A percentile compares a stretch with the other conserved stretches of the same genome.
phyloP scores from a whole-genome alignment of 78 protist species.

The Creolimax fragrantissima region DNA sequence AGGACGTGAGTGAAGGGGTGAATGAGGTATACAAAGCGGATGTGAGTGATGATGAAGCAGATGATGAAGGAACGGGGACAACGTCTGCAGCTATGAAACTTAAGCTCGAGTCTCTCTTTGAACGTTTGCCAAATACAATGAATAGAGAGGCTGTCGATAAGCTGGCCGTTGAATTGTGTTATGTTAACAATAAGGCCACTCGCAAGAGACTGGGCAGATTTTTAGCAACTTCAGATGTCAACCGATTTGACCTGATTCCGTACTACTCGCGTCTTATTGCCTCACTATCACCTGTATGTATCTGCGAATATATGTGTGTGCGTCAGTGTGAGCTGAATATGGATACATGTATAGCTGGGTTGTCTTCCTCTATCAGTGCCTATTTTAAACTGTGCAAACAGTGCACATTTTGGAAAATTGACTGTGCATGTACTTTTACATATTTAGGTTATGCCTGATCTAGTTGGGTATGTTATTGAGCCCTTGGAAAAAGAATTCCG shows the following conservation, averaged over 20 bases:
- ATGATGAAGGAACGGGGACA: not conserved
- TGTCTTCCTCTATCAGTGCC: too few relatives aligned
- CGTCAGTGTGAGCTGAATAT: too few relatives aligned
- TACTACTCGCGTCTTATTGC: constrained; percentile 24
- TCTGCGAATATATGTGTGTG: too few relatives aligned
- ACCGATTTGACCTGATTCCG: constrained; percentile 17
- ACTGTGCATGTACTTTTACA: too few relatives aligned
- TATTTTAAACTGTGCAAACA: too few relatives aligned
- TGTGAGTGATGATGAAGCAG: not conserved
- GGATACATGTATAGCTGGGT: too few relatives aligned
- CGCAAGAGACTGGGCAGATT: not conserved
- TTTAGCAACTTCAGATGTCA: not conserved
- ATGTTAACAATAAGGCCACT: not conserved
- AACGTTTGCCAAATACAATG: not conserved
- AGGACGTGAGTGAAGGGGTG: not conserved
- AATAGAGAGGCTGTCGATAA: constrained; percentile 2
- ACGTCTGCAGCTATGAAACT: not conserved
- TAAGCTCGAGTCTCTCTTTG: not conserved
- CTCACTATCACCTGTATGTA: not conserved
- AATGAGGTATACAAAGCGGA: not conserved
- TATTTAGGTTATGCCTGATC: not conserved
- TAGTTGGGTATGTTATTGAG: not conserved
- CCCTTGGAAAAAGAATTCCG: not conserved
- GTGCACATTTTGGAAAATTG: too few relatives aligned
- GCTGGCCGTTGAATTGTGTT: constrained; percentile 2